Conservation (phyloP, 139 green algal species). For the Volvox africanus region DNA sequence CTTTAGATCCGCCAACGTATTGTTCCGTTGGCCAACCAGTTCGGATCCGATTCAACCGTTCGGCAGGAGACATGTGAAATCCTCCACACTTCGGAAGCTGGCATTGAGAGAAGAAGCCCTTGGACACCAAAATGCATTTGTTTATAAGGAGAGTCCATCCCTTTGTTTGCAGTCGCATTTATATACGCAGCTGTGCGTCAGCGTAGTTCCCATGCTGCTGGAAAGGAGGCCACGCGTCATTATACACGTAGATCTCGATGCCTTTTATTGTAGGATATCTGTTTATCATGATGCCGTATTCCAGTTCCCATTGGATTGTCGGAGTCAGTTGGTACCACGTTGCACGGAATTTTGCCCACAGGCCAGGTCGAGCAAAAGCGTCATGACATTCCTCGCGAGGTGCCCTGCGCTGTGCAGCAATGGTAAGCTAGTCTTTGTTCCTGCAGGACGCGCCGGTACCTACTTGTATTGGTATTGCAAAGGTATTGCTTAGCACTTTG, state of each 20-base stretch:
- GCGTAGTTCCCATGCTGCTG: neutral
- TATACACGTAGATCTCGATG: constrained; percentile 84
- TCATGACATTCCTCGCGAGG: constrained; percentile 72
- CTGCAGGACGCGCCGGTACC: neutral
- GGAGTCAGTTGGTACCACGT: no score
- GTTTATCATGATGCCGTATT: neutral
- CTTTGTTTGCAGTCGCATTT: no score
- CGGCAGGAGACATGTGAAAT: no score
- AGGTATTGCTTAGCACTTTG: neutral
- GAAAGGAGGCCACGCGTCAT: constrained; percentile 49
- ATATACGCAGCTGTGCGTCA: no score
- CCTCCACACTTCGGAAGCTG: no score
- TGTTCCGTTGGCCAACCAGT: no score
- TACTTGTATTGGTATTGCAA: neutral
- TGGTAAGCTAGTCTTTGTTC: constrained; percentile 67
- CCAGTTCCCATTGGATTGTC: no score
- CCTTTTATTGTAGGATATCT: constrained; percentile 77
- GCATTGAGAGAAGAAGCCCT: no score
- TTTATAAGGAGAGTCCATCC: no score
- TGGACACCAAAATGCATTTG: no score
- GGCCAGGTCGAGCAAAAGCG: constrained; percentile 85
- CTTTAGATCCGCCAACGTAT: no score
- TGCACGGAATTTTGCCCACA: constrained; percentile 17
- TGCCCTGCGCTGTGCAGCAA: constrained; percentile 90
- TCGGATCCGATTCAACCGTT: no score